These are phyloP conservation scores for Agroathelia rolfsii DNA, from an alignment of 1,284 basidiomycete species.

Conservation along the genomic window DNA sequence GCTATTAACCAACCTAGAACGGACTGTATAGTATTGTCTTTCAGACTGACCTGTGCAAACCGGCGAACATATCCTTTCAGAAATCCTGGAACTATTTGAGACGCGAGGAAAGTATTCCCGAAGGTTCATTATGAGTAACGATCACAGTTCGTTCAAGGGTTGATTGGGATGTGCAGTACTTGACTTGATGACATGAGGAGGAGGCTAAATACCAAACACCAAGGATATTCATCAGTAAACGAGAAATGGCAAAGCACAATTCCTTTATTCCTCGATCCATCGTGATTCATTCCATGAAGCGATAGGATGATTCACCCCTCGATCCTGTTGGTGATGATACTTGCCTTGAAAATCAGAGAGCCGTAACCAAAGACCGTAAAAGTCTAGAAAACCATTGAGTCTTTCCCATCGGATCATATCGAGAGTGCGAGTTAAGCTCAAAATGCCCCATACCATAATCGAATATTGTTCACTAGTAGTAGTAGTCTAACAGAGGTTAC, in stretches of 20 bases:
- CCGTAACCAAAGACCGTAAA: slow-evolving; percentile 77
- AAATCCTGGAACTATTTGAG: slow-evolving; percentile 63
- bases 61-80: slow-evolving; percentile 79
- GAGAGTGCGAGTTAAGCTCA: no score
- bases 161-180: no score
- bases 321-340: slow-evolving; percentile 5
- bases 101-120: background rate
- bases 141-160: background rate
- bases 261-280: background rate
- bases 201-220: slow-evolving; percentile 37
- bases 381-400: no score
- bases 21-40: no score
- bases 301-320: slow-evolving; percentile 5
- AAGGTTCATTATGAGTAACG: slow-evolving; percentile 1
- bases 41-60: no score
- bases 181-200: slow-evolving; percentile 64
- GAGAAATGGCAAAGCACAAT: background rate
- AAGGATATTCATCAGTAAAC: background rate
- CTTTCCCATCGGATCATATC: no score
- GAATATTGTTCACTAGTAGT: no score
- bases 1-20: no score
- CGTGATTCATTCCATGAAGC: slow-evolving; percentile 3
- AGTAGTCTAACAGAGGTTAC: no score
- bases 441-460: no score
- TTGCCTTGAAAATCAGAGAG: slow-evolving; percentile 73